Evolutionary conservation across 768 basidiomycete genomes (phyloP), one percentile per base, ranked within the genome.

Genomic region (Kwoniella europaea): DNA sequence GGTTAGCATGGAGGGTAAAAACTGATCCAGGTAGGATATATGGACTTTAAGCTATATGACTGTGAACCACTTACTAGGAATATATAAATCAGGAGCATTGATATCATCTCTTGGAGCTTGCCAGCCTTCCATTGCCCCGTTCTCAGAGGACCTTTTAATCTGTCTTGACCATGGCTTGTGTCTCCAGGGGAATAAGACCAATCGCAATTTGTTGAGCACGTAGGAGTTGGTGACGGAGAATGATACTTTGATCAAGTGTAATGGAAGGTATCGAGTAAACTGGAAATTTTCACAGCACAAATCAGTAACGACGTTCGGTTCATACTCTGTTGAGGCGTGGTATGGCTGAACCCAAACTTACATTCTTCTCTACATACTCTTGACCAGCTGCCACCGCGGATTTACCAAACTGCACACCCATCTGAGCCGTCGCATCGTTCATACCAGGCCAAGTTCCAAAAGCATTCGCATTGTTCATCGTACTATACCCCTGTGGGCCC

Each of bases 171-270:
- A 95, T 0, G 94, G 92, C 68, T 88, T 89, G 81, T 98, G 95
- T 54, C 90, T 84, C 97, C 97, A 98, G 0, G 97, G 97, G 75
- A 97, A 98, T n/a, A 98, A 85, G 15, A 99, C 86, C 10, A 98
- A 86, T 15, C 88, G 88, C 7, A 99, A 85, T 82, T 98, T 99
- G 76, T 88, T 88, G 54, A 98, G 90, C 66, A 98, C 97, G 82
- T 99, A 99, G 0, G 90, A 91, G 80, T 98, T 98, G 15, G 92
- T 93, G 10, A 99, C 97, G 83, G 97, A 93, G 85, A 98, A 98
- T 76, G 92, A 90, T 79, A 93, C 90, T 81, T 96, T 94, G 63
- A 97, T 86, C 55, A 90, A 86, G 12, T 89, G 86, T 42, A 91
- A 84, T 2, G 93, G 94, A 68, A 96, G 87, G 70, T 91, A 86